Conservation (phyloP, 495 filamentous ascomycete genomes). For the Extremus antarcticus region DNA sequence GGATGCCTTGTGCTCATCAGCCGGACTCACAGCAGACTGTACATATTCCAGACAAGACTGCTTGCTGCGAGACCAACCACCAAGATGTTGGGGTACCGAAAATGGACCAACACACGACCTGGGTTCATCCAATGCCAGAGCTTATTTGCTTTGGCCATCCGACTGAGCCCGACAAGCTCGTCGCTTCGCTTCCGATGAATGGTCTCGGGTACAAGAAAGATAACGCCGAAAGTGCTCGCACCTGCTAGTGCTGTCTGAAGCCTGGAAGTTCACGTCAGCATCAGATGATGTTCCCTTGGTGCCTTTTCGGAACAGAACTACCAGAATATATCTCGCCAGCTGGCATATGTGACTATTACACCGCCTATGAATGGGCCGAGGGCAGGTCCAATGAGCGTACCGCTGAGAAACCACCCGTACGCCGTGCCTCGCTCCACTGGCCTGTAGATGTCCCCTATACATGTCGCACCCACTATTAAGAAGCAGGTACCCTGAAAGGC, state of each 20-base stretch:
- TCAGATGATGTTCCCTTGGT: not conserved
- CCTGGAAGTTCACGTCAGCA: conserved; percentile 52
- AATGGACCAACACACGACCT: conserved; percentile 46
- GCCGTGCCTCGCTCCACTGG: conserved; percentile 55
- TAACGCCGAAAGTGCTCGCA: conserved; percentile 45
- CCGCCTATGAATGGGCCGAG: conserved; percentile 50
- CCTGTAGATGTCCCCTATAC: conserved; percentile 39
- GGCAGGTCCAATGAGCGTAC: conserved; percentile 60
- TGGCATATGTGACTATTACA: conserved; percentile 57
- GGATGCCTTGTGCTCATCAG: no score
- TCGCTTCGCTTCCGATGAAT: conserved; percentile 47
- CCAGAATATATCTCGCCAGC: conserved; percentile 42
- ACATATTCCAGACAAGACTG: conserved; percentile 59
- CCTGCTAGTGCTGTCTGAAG: conserved; percentile 55
- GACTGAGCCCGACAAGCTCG: conserved; percentile 42
- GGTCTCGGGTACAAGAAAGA: conserved; percentile 59
- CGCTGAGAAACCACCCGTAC: conserved; percentile 57
- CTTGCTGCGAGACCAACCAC: conserved; percentile 49
- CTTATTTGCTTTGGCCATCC: conserved; percentile 37
- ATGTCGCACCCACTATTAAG: conserved; percentile 52
- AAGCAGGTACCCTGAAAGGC: conserved; percentile 65
- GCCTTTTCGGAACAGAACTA: not conserved
- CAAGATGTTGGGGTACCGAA: conserved; percentile 54
- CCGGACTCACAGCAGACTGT: not conserved
- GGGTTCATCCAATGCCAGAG: conserved; percentile 54